A percentile compares a stretch with the other conserved stretches of the same genome.
Conservation (phyloP, 257 asterid species). For the Linaria vulgaris region DNA sequence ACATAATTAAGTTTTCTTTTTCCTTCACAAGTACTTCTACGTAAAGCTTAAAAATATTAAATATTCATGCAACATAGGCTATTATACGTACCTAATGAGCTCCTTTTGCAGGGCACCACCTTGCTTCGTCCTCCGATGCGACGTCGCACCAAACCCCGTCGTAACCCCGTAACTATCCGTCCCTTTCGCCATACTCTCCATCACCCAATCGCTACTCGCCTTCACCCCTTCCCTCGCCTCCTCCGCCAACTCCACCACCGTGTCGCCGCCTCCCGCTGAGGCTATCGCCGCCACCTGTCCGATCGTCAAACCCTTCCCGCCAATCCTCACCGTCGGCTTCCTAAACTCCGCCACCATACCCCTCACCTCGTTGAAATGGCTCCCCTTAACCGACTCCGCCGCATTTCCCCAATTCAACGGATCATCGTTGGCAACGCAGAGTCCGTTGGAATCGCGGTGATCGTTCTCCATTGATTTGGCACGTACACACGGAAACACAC, state of each 20-base stretch:
- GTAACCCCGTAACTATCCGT: conserved; percentile 58
- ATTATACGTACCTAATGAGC: conserved; percentile 57
- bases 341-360: conserved; percentile 53
- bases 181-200: conserved; percentile 55
- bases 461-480: conserved; percentile 26
- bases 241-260: conserved; percentile 56
- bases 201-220: conserved; percentile 60
- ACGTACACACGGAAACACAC: too few species aligned
- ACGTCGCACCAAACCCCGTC: conserved; percentile 57
- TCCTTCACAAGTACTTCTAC: too few species aligned
- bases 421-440: conserved; percentile 36
- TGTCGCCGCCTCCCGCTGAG: conserved; percentile 34
- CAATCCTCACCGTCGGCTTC: conserved; percentile 45
- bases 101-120: conserved; percentile 57
- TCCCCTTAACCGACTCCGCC: conserved; percentile 42
- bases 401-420: conserved; percentile 54
- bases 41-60: too few species aligned
- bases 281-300: conserved; percentile 61
- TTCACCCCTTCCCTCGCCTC: conserved; percentile 49
- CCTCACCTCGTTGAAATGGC: conserved; percentile 52
- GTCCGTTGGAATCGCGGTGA: conserved; percentile 26
- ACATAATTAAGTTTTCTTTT: too few species aligned
- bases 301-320: conserved; percentile 49
- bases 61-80: too few species aligned
- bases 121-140: conserved; percentile 51